Conservation (phyloP, 768 basidiomycete species). For the Lyophyllum semitale region DNA sequence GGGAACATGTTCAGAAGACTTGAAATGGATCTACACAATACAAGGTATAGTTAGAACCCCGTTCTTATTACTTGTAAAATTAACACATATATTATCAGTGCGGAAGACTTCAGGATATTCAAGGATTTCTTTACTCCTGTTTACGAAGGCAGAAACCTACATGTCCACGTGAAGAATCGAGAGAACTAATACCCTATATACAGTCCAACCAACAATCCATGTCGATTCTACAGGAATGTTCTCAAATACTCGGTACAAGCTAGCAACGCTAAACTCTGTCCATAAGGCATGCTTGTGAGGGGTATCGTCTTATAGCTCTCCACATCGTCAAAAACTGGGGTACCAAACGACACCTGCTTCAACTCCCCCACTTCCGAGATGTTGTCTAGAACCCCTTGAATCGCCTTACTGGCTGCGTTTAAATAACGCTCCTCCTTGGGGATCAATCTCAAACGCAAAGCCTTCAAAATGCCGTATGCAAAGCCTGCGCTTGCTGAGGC, state of each 20-base stretch:
- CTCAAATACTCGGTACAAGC: slow-evolving; percentile 51
- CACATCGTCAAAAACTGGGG: slow-evolving; percentile 48
- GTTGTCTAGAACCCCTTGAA: slow-evolving; percentile 42
- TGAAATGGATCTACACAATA: slow-evolving; percentile 34
- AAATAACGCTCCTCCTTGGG: slow-evolving; percentile 41
- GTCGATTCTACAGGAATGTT: slow-evolving; percentile 32
- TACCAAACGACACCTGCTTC: slow-evolving; percentile 51
- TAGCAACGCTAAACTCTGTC: slow-evolving; percentile 51
- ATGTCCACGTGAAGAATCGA: slow-evolving; percentile 19
- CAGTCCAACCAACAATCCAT: not conserved
- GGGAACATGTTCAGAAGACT: slow-evolving; percentile 41
- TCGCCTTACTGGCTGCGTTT: slow-evolving; percentile 37
- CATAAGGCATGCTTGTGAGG: slow-evolving; percentile 61
- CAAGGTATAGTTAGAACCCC: slow-evolving; percentile 22
- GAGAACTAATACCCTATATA: not conserved
- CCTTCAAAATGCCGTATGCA: slow-evolving; percentile 47
- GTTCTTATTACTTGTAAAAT: not conserved
- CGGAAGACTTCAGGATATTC: slow-evolving; percentile 30
- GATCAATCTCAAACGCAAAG: slow-evolving; percentile 43
- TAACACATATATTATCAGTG: slow-evolving; percentile 16
- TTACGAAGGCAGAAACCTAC: slow-evolving; percentile 28
- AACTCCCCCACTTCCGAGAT: slow-evolving; percentile 49
- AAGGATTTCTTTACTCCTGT: slow-evolving; percentile 38
- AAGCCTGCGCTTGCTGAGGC: slow-evolving; percentile 50
- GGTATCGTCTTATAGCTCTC: slow-evolving; percentile 52